Evolutionary conservation across 257 asterid genomes (phyloP), one percentile per base, ranked within the genome.

Genomic region (Plantago ovata): DNA sequence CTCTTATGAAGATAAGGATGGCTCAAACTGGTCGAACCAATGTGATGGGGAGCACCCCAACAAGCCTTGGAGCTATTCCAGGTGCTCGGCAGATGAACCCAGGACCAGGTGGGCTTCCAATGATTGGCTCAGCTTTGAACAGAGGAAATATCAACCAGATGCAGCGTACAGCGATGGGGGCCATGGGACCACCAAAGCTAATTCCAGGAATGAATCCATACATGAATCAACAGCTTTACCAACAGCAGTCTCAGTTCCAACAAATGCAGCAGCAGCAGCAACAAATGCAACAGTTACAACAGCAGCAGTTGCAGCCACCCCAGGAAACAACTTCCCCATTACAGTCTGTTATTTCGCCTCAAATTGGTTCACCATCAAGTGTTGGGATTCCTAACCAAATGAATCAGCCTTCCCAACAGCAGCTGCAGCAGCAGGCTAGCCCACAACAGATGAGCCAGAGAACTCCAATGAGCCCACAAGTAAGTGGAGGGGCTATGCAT

Each of bases 401-500:
- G 76, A 76, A 67, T 55, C 96, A 80, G 28, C 73, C 54, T 23
- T 60, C 69, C 15, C 77, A 70, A 56, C 86, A 78, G 45, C 85
- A 66, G 44, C n/a, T 86, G 20, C 72, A 65, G 41, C 84, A 74
- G 44, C 89, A 85, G 75, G 92, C 94, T 36, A 88, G 96, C 51
- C 94, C 97, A 1, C 99, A 88, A 71, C 94, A 85, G 53, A 84
- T 90, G 77, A 73, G 82, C 76, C 95, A 87, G 77, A 81, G 96
- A 71, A 78, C 95, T 40, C 95, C 98, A 1, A 80, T 84, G 94
- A 93, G 96, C 80, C 98, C 97, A 60, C 98, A 93, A 40, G 69
- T 93, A 56, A 93, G 96, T 75, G 89, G 95, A 4, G 98, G 98
- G 65, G 85, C 84, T 60, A 81, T 88, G 43, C 95, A 88, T 62